Percentiles rank a stretch among this genome's conserved stretches.
Evolutionary conservation across 2,329 filamentous ascomycete species (phyloP).

Genomic region (Laburnicola sp.): DNA sequence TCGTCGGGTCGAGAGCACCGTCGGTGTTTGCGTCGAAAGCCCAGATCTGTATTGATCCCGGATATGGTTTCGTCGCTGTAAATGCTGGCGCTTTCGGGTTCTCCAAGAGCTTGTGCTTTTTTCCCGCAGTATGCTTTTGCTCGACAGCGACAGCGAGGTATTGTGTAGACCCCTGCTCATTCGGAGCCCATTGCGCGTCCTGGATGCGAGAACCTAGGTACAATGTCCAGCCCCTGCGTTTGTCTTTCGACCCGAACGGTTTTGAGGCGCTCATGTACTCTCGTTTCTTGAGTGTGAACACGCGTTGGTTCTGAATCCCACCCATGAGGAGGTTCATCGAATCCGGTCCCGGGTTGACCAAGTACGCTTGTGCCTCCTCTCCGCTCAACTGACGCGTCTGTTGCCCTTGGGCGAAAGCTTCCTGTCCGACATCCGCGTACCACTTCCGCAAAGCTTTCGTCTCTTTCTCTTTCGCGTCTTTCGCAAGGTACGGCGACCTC

Average conservation of each 20-base stretch:
- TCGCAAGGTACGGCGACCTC: slow-evolving; percentile 49
- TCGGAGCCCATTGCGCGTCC: slow-evolving; percentile 52
- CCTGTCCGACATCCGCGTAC: slow-evolving; percentile 53
- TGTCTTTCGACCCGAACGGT: slow-evolving; percentile 33
- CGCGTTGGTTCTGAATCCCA: slow-evolving; percentile 49
- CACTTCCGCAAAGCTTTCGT: slow-evolving; percentile 55
- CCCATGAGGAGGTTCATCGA: slow-evolving; percentile 56
- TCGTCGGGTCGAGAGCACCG: slow-evolving; percentile 49
- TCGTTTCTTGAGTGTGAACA: slow-evolving; percentile 48
- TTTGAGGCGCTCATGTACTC: slow-evolving; percentile 51
- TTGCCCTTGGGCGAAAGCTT: slow-evolving; percentile 51
- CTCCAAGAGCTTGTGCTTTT: slow-evolving; percentile 35
- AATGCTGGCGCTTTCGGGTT: slow-evolving; percentile 53
- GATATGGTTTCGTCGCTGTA: slow-evolving; percentile 52
- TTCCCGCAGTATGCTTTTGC: slow-evolving; percentile 21
- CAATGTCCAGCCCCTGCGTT: slow-evolving; percentile 56
- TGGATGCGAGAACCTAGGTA: slow-evolving; percentile 60
- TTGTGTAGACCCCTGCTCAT: slow-evolving; percentile 52
- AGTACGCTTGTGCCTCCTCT: slow-evolving; percentile 48
- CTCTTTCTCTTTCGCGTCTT: slow-evolving; percentile 50
- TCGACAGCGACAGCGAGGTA: slow-evolving; percentile 58
- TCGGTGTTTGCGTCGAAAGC: slow-evolving; percentile 50
- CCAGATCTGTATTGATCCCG: slow-evolving; percentile 63
- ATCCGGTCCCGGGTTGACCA: slow-evolving; percentile 40
- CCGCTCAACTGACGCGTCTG: slow-evolving; percentile 38